Conservation (phyloP, 306 rosid genomes). For the Vachellia pachyceras region DNA sequence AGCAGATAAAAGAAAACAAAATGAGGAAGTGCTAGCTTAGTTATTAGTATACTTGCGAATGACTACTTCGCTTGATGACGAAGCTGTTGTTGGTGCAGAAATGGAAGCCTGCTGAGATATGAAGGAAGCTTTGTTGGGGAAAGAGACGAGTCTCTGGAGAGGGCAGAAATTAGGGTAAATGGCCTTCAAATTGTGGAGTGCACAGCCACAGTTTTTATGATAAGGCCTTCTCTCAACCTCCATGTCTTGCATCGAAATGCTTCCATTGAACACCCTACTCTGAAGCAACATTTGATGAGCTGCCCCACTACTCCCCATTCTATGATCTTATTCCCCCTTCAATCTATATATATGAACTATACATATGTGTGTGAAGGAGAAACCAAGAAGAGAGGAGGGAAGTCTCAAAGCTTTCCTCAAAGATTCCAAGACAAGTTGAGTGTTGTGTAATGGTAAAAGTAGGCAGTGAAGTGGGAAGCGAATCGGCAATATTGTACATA, state of each 20-base stretch:
- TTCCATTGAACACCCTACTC: constrained; percentile 59
- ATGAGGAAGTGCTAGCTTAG: neutral
- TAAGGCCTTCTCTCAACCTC: constrained; percentile 73
- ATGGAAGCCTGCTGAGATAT: constrained; percentile 15
- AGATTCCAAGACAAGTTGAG: constrained; percentile 30
- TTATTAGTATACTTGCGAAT: neutral
- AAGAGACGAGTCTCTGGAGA: constrained; percentile 41
- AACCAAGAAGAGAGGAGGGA: constrained; percentile 37
- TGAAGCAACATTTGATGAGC: constrained; percentile 46
- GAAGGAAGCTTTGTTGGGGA: constrained; percentile 44
- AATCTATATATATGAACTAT: neutral
- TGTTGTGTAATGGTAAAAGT: constrained; percentile 12
- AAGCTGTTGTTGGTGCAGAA: neutral
- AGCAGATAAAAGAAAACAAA: neutral
- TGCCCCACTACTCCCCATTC: constrained; percentile 50
- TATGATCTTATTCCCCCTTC: neutral
- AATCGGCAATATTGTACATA: neutral
- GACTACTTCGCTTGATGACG: neutral
- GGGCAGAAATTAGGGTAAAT: constrained; percentile 30
- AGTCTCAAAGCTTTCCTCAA: constrained; percentile 4
- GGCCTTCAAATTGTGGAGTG: constrained; percentile 55
- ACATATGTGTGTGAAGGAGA: constrained; percentile 23
- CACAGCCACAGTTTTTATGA: constrained; percentile 83
- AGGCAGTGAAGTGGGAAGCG: neutral
- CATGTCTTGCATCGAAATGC: constrained; percentile 56